Conservation (phyloP, 805 yeast genomes). For the Suhomyces sp. region DNA sequence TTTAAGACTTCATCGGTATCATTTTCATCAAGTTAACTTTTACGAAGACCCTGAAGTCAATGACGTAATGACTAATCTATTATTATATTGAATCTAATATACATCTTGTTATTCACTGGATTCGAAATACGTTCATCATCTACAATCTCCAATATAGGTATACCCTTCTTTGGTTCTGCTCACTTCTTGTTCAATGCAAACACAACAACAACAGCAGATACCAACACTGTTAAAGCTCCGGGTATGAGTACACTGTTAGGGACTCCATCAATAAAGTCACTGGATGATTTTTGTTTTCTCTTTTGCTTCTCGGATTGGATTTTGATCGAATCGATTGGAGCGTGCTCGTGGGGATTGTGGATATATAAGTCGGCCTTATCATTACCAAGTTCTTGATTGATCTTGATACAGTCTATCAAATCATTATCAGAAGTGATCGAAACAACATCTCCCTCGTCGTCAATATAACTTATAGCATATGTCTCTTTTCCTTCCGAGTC, state of each 20-base stretch:
- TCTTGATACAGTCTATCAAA: slow-evolving; percentile 66
- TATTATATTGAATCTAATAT: too few relatives aligned
- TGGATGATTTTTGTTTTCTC: slow-evolving; percentile 8
- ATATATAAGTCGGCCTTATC: slow-evolving; percentile 72
- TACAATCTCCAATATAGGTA: too few relatives aligned
- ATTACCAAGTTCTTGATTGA: slow-evolving; percentile 46
- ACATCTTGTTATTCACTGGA: too few relatives aligned
- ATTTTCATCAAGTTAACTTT: too few relatives aligned
- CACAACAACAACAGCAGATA: slow-evolving; percentile 57
- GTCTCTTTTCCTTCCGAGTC: slow-evolving; percentile 20
- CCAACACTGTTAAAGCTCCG: slow-evolving; percentile 59
- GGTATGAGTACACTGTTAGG: slow-evolving; percentile 64
- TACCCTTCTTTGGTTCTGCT: too few relatives aligned
- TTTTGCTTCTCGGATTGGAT: slow-evolving; percentile 13
- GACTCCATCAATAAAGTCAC: slow-evolving; percentile 47
- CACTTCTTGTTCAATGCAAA: slow-evolving; percentile 52
- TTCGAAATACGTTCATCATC: too few relatives aligned
- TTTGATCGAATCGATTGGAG: slow-evolving; percentile 21
- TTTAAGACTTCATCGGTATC: too few relatives aligned
- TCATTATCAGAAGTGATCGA: slow-evolving; percentile 75
- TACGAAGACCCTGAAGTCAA: too few relatives aligned
- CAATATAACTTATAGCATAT: slow-evolving; percentile 73
- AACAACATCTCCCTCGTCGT: slow-evolving; percentile 82
- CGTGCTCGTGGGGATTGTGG: slow-evolving; percentile 60
- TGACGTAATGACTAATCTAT: too few relatives aligned